Evolutionary conservation across 2,329 filamentous ascomycete species (phyloP).

Genomic region (Lachnellula willkommii): DNA sequence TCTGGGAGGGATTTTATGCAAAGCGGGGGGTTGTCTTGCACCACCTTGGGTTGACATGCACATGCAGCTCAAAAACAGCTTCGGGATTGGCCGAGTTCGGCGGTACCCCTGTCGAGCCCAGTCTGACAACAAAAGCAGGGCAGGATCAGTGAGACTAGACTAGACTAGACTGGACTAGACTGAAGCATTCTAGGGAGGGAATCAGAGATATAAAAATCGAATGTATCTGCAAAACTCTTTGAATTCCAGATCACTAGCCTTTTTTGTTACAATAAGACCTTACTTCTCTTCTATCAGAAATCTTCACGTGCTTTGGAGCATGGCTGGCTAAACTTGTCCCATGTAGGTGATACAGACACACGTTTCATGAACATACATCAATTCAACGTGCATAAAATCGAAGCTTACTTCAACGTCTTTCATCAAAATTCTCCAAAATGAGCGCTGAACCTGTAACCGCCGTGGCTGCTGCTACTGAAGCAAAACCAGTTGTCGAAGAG

Average conservation of each 20-base stretch:
- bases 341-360: background rate
- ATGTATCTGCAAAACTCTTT: no score
- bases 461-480: constrained; percentile 9
- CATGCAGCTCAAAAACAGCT: background rate
- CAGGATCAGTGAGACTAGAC: no score
- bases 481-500: constrained; percentile 7
- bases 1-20: background rate
- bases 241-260: no score
- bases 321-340: background rate
- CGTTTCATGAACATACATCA: background rate
- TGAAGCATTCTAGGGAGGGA: no score
- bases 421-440: constrained; percentile 6
- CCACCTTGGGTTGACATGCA: background rate
- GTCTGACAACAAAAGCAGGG: background rate
- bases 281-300: no score
- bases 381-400: background rate
- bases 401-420: background rate
- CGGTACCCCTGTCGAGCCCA: background rate
- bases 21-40: background rate
- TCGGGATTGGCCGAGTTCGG: background rate
- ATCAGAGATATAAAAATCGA: no score
- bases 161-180: no score
- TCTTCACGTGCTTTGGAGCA: no score
- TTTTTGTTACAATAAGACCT: no score
- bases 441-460: constrained; percentile 19